These are phyloP conservation scores for Aspergillus sp. DNA, from an alignment of 2,329 filamentous ascomycete genomes.

Conservation along the genomic window DNA sequence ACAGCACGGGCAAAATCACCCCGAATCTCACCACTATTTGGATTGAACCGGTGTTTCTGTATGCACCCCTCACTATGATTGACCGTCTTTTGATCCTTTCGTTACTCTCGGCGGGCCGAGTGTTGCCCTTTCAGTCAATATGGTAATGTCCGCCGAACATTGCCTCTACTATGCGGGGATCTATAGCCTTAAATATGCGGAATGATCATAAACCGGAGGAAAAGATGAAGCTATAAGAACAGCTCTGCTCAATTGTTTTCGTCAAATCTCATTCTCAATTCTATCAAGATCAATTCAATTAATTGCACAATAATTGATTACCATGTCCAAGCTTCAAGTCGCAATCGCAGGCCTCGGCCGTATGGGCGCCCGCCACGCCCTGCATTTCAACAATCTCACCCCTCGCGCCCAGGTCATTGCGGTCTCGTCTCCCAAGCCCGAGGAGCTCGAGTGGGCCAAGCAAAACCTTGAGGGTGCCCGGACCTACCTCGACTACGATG, in stretches of 20 bases:
- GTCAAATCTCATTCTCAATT: not conserved
- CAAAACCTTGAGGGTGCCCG: slow-evolving; percentile 45
- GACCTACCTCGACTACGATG: slow-evolving; percentile 47
- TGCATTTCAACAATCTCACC: slow-evolving; percentile 40
- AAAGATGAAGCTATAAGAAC: not conserved
- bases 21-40: too few species aligned
- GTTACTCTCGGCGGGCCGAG: not conserved
- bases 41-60: too few species aligned
- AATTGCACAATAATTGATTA: not conserved
- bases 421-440: slow-evolving; percentile 38
- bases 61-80: not conserved
- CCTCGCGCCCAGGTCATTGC: slow-evolving; percentile 44
- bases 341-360: slow-evolving; percentile 44
- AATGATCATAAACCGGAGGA: not conserved
- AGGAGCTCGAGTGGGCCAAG: slow-evolving; percentile 44
- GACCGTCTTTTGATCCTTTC: not conserved
- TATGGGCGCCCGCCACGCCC: slow-evolving; percentile 43
- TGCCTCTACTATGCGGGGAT: not conserved
- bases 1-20: too few species aligned
- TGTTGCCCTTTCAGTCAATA: not conserved
- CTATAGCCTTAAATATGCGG: not conserved
- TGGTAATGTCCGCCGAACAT: not conserved
- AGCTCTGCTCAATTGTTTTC: not conserved
- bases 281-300: not conserved
- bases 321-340: slow-evolving; percentile 31